A percentile compares a stretch with the other conserved stretches of the same genome.
These are phyloP conservation scores for Oryza rufipogon DNA, from an alignment of 176 grass and related monocot species.

Conservation along the genomic window DNA sequence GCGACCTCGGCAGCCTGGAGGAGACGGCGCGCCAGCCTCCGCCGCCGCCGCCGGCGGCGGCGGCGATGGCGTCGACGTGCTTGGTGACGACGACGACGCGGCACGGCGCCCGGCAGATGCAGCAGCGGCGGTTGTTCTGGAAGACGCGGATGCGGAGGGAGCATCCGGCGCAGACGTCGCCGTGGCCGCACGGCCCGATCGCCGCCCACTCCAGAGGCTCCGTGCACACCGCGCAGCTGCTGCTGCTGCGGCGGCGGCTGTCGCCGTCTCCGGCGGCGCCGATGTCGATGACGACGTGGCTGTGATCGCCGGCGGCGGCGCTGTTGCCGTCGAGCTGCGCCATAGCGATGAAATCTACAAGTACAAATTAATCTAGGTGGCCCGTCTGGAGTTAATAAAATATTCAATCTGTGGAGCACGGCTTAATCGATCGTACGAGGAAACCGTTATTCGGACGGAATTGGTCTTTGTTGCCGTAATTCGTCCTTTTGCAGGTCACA, in stretches of 20 bases:
- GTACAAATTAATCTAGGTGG: no score
- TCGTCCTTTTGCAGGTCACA: no score
- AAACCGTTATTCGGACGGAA: no score
- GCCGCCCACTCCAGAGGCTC: conserved; percentile 11
- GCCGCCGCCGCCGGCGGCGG: background rate
- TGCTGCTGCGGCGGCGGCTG: no score
- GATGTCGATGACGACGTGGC: background rate
- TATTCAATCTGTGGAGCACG: no score
- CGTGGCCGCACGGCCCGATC: conserved; percentile 18
- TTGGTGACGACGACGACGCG: background rate
- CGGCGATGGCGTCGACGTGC: no score
- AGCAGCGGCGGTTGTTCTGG: background rate
- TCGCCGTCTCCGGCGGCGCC: background rate
- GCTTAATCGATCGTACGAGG: no score
- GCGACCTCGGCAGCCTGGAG: background rate
- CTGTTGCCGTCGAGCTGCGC: no score
- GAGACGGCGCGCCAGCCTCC: background rate
- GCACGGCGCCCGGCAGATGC: background rate
- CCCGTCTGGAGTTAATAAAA: no score
- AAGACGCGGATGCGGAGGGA: background rate
- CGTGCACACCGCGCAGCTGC: conserved; percentile 21
- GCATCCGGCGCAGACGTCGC: background rate
- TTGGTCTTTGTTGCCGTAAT: no score
- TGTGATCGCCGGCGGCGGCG: background rate
- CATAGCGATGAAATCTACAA: no score